These are phyloP conservation scores for Heritiera fomes DNA, from an alignment of 345 rosid genomes.

Conservation along the genomic window DNA sequence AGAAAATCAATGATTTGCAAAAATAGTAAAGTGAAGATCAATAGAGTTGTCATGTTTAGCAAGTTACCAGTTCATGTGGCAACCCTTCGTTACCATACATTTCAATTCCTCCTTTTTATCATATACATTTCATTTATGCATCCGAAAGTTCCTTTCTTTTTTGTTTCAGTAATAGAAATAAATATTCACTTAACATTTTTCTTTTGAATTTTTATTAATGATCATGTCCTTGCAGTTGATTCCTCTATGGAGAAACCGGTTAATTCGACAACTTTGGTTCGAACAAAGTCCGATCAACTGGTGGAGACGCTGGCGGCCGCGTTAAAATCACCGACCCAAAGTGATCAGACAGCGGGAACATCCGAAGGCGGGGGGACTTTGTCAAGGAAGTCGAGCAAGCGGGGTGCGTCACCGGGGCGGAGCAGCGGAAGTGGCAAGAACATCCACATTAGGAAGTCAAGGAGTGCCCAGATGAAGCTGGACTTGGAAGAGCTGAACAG, in stretches of 20 bases:
- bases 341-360: conserved; percentile 22
- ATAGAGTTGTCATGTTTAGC: background rate
- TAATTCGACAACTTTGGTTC: conserved; percentile 49
- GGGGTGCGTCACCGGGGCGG: conserved; percentile 71
- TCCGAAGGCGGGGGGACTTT: conserved; percentile 37
- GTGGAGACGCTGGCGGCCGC: conserved; percentile 69
- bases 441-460: conserved; percentile 77
- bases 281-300: conserved; percentile 85
- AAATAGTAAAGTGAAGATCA: background rate
- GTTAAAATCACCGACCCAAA: conserved; percentile 58
- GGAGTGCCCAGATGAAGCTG: conserved; percentile 78
- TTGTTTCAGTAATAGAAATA: background rate
- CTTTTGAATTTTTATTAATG: background rate
- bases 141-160: no score
- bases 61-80: conserved; percentile 6
- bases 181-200: background rate
- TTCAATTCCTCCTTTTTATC: background rate
- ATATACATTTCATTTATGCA: background rate
- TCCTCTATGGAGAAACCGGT: conserved; percentile 48
- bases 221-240: background rate
- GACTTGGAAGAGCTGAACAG: conserved; percentile 78
- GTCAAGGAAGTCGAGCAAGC: conserved; percentile 74
- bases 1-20: background rate
- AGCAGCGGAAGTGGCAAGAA: conserved; percentile 45
- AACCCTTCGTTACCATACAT: background rate